Percentiles rank a stretch among this genome's conserved stretches.
Conservation (phyloP, 768 basidiomycete species). For the Pleurotus citrinopileatus region DNA sequence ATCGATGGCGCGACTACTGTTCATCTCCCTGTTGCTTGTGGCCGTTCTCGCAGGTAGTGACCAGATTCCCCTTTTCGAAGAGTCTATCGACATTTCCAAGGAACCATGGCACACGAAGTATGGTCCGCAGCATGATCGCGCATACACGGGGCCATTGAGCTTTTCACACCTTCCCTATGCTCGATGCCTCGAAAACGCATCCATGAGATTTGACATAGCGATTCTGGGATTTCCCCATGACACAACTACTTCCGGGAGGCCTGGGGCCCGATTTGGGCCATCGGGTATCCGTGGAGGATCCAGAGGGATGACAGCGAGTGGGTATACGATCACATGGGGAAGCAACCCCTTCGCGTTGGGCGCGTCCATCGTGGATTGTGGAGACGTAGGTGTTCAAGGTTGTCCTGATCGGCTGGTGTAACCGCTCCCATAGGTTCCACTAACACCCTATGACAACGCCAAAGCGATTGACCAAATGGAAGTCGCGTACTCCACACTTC, state of each 20-base stretch:
- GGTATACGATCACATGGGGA: slow-evolving; percentile 54
- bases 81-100: neutral
- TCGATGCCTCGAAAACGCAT: slow-evolving; percentile 48
- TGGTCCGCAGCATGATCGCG: slow-evolving; percentile 12
- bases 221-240: slow-evolving; percentile 65
- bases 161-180: slow-evolving; percentile 68
- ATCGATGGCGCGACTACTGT: no score
- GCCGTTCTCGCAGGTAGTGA: no score
- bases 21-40: no score
- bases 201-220: slow-evolving; percentile 51
- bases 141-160: slow-evolving; percentile 20
- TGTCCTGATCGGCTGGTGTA: neutral
- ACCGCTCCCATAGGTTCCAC: slow-evolving; percentile 22
- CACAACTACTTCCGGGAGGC: slow-evolving; percentile 45
- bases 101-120: slow-evolving; percentile 15
- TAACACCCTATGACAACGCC: slow-evolving; percentile 53
- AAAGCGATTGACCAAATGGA: slow-evolving; percentile 68
- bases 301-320: slow-evolving; percentile 40
- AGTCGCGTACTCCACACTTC: slow-evolving; percentile 59
- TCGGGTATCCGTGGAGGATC: slow-evolving; percentile 62
- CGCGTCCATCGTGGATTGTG: slow-evolving; percentile 59
- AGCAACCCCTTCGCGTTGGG: slow-evolving; percentile 47
- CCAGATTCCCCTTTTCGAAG: no score
- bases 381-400: slow-evolving; percentile 44
- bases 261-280: slow-evolving; percentile 68